Evolutionary conservation across 2,329 filamentous ascomycete species (phyloP), one percentile per base, ranked within the genome.

Genomic region (Cladosporium sp.): DNA sequence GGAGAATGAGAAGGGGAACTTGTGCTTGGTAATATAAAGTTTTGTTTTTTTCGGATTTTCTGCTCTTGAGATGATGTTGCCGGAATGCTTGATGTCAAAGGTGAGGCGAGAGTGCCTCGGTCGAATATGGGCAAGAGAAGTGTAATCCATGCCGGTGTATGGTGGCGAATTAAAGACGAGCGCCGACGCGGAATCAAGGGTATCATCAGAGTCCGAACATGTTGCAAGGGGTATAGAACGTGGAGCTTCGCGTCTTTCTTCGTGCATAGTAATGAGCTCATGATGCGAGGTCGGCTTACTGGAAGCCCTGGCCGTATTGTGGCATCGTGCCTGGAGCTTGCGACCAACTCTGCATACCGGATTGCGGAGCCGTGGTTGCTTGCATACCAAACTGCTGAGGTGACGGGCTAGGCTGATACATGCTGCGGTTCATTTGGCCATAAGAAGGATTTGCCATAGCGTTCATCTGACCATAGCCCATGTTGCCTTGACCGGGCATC

Each of bases 271-370:
- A 28, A 28, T 28, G 22, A 28, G 22, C 22, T 28, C 22, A 28
- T 28, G 22, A 28, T 28, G 22, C 7, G 22, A 28, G 4, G 16
- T 38, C 6, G 35, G 7, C 31, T 28, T 53, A 53, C 43, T 61
- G 61, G 54, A 58, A 63, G 34, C 58, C 56, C 52, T 66, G 64
- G 69, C 72, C 73, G 53, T 70, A 70, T 60, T 72, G 72, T 52
- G 71, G 66, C 61, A 70, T 71, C 38, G 65, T 62, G 43, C 61
- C 61, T 41, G 62, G 59, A 37, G 61, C 62, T n/a, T 67, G 68
- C 46, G 74, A 68, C 75, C 75, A 78, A 40, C 74, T 73, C 57
- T 75, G 74, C 75, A 78, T 77, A 37, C 73, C 71, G n/a, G 74
- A 72, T 58, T 78, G 76, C 56, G 73, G 73, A 32, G 67, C 68